Evolutionary conservation across 2,329 filamentous ascomycete genomes (phyloP).

Genomic region (Sclerotinia minor): DNA sequence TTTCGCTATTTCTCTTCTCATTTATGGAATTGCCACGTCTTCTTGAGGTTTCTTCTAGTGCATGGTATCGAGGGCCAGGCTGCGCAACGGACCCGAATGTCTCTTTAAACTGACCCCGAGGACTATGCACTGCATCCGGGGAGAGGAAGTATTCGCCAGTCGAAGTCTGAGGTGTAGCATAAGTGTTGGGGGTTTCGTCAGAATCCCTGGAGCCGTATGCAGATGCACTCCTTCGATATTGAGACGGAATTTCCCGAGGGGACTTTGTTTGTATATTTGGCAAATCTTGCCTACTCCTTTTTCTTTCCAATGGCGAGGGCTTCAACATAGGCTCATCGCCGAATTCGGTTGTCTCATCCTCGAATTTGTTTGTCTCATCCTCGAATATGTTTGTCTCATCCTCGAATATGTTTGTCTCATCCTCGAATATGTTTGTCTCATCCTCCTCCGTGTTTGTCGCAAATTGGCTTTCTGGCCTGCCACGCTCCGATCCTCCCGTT

Average conservation of each 20-base stretch:
- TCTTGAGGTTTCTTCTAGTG: constrained; percentile 41
- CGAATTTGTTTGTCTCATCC: constrained; percentile 1
- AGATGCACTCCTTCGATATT: constrained; percentile 39
- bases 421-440: not conserved
- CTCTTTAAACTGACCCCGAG: constrained; percentile 28
- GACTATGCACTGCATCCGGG: constrained; percentile 46
- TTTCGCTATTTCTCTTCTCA: constrained; percentile 37
- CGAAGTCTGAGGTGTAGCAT: constrained; percentile 27
- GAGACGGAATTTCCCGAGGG: constrained; percentile 38
- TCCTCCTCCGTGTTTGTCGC: constrained; percentile 9
- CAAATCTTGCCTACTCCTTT: constrained; percentile 40
- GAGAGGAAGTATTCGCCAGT: constrained; percentile 48
- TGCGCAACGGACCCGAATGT: constrained; percentile 31
- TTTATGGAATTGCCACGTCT: constrained; percentile 34
- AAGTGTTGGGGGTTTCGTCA: constrained; percentile 40
- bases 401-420: too few species aligned
- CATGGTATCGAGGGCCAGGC: constrained; percentile 43
- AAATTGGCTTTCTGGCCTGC: not conserved
- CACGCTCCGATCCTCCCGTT: constrained; percentile 18
- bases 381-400: constrained; percentile 10
- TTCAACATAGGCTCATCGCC: constrained; percentile 13
- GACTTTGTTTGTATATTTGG: constrained; percentile 41
- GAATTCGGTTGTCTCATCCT: not conserved
- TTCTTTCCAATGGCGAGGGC: constrained; percentile 31
- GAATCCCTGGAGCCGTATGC: constrained; percentile 32